A percentile compares a stretch with the other conserved stretches of the same genome.
Evolutionary conservation across 192 early-diverging fungal species (phyloP).

Genomic region (Neocallimastix lanati): DNA sequence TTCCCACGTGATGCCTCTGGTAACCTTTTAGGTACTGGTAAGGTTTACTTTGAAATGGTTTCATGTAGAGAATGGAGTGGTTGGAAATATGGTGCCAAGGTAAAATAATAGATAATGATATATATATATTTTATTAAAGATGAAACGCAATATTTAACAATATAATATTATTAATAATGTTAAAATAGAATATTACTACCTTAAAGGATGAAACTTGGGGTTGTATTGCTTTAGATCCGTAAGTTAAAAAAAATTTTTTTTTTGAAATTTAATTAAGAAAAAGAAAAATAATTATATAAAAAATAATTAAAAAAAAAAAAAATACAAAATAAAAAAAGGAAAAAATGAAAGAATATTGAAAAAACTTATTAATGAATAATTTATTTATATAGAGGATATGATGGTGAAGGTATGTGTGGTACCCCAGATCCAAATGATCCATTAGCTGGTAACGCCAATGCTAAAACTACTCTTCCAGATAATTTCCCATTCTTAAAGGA

Average conservation of each 20-base stretch:
- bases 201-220: not conserved
- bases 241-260: too few species aligned
- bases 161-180: too few species aligned
- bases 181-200: not conserved
- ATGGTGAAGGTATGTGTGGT: not conserved
- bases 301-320: too few species aligned
- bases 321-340: too few species aligned
- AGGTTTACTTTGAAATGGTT: not conserved
- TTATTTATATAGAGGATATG: not conserved
- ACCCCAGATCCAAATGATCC: not conserved
- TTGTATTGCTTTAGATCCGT: not conserved
- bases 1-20: not conserved
- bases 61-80: not conserved
- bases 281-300: too few species aligned
- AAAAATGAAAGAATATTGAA: too few species aligned
- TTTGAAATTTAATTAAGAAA: too few species aligned
- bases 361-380: too few species aligned
- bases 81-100: not conserved
- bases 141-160: too few species aligned
- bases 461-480: not conserved
- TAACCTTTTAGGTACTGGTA: not conserved
- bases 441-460: not conserved
- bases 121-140: too few species aligned
- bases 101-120: too few species aligned
- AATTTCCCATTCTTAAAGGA: not conserved